A percentile compares a stretch with the other conserved stretches of the same genome.
Conservation (phyloP, 2,329 filamentous ascomycete genomes). For the Cercospora sp. region DNA sequence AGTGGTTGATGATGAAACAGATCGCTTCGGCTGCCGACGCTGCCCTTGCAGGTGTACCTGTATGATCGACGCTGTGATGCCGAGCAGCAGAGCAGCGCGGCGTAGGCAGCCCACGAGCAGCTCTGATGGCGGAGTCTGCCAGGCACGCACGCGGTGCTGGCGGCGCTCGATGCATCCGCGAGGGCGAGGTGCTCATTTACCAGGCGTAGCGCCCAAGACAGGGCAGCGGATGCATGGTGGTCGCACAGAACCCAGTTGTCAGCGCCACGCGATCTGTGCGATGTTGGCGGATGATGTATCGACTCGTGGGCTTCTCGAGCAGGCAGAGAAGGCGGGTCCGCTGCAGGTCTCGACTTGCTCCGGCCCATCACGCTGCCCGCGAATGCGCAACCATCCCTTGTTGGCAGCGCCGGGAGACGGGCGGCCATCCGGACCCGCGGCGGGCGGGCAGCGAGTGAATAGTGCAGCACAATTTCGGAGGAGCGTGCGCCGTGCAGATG, state of each 20-base stretch:
- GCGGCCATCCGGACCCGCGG: conserved; percentile 3
- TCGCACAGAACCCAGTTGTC: conserved; percentile 17
- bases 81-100: neutral
- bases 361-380: neutral
- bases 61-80: conserved; percentile 15
- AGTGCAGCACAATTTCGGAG: neutral
- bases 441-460: neutral
- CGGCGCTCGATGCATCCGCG: neutral
- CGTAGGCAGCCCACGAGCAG: neutral
- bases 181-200: neutral
- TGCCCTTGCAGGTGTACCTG: conserved; percentile 21
- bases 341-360: conserved; percentile 20
- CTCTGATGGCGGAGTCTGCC: neutral
- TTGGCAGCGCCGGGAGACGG: neutral
- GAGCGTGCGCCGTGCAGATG: neutral
- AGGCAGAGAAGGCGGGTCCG: conserved; percentile 4
- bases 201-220: conserved; percentile 11
- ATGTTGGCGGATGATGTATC: conserved; percentile 12
- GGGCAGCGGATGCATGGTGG: conserved; percentile 11
- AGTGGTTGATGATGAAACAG: conserved; percentile 1
- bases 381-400: conserved; percentile 17
- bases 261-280: conserved; percentile 26
- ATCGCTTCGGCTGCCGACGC: conserved; percentile 7
- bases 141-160: neutral
- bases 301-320: conserved; percentile 7